Evolutionary conservation across 2,329 filamentous ascomycete species (phyloP), one percentile per base, ranked within the genome.

Genomic region (Cyclaneusma minus): DNA sequence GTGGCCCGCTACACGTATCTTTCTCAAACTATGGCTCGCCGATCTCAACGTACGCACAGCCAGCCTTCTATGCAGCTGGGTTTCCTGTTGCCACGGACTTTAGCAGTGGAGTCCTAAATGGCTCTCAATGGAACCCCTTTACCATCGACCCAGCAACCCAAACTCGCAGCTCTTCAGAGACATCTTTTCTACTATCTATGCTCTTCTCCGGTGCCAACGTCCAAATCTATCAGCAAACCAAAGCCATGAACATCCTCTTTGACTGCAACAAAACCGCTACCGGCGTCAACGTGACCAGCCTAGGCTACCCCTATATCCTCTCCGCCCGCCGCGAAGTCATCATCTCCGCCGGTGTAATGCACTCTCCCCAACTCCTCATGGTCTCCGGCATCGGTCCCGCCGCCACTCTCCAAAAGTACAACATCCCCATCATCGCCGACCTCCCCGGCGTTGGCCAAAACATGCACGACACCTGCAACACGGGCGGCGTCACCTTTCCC

Each of bases 391-490:
- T 67, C 14, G 61, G 61, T 0, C 52, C 56, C 1, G 45, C 43
- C 1, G 41, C 45, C 1, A 52, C 58, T 12, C 49, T 68, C 2
- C 27, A 50, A 4, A 40, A 47, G n/a, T 50, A 58, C 27, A 41
- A 54, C 10, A 67, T 68, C 18, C 40, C 51, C 0, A 36, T 62
- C 1, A 31, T 67, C 2, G 49, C 50, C 4, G 51, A 61, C 20
- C 50, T 60, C 1, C 54, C 55, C 1, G 62, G 62, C 2, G 64
- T 68, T 1, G 64, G 62, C 4, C 48, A 62, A 35, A 58, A 60
- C 28, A 48, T 67, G 34, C 50, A 51, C 31, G 62, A 65, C 29
- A 47, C 50, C 22, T 62, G 62, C 42, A 61, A 60, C n/a, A n/a
- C n/a, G n/a, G n/a, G n/a, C n/a, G n/a, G n/a, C n/a, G n/a, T n/a